Evolutionary conservation across 352 stramenopile genomes (phyloP).

Genomic region (Phytophthora crassamura): DNA sequence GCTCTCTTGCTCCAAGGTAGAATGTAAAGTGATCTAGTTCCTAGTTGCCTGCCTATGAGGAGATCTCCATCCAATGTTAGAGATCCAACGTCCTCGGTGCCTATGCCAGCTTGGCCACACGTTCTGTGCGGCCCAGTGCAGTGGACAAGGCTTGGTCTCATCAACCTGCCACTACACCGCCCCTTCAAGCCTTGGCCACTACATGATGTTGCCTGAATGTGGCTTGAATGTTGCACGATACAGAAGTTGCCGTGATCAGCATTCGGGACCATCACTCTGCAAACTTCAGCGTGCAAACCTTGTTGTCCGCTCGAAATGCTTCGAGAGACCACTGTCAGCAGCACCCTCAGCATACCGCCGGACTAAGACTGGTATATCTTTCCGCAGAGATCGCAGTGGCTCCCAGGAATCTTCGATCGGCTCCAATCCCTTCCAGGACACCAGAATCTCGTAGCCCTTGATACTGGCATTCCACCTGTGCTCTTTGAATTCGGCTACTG

Average conservation of each 20-base stretch:
- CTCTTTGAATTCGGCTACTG: neutral
- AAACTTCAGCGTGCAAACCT: neutral
- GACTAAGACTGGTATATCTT: neutral
- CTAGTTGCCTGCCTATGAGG: too few species aligned
- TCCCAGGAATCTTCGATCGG: conserved; percentile 1
- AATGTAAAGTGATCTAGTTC: conserved; percentile 4
- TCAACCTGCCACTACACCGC: conserved; percentile 11
- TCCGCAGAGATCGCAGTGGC: conserved; percentile 2
- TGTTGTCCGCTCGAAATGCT: neutral
- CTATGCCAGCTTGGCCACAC: conserved; percentile 12
- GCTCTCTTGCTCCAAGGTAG: conserved; percentile 10
- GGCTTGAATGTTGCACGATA: neutral
- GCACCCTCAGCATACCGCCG: neutral
- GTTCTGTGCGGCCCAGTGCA: conserved; percentile 10
- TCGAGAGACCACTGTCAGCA: neutral
- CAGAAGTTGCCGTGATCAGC: neutral
- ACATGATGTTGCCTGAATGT: neutral
- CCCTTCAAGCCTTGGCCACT: neutral
- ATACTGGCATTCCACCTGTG: neutral
- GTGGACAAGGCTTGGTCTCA: conserved; percentile 8
- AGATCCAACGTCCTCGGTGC: too few species aligned
- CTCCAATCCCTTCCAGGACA: conserved; percentile 8
- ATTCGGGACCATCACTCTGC: neutral
- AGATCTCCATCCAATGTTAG: too few species aligned
- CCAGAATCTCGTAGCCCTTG: conserved; percentile 4